Conservation (phyloP, 164 flowering plant genomes). For the Stephania japonica region DNA sequence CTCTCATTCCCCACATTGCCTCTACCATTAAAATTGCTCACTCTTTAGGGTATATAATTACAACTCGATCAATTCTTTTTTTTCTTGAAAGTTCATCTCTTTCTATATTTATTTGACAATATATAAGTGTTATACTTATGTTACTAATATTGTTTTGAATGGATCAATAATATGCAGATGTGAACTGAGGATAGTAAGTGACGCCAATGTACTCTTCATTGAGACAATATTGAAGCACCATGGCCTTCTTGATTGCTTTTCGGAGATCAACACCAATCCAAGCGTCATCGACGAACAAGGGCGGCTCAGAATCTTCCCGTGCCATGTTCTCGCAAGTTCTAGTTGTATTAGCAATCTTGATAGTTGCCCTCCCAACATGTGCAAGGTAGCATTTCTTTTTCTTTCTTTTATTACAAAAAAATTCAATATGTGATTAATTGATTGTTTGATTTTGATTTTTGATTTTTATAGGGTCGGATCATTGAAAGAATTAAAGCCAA, state of each 20-base stretch:
- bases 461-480: conserved; percentile 46
- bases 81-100: no score
- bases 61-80: no score
- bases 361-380: conserved; percentile 67
- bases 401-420: no score
- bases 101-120: not conserved
- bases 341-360: conserved; percentile 45
- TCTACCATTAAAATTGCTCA: conserved; percentile 52
- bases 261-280: conserved; percentile 66
- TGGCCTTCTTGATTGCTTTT: conserved; percentile 53
- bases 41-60: conserved; percentile 46
- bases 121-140: not conserved
- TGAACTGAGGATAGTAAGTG: conserved; percentile 74
- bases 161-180: conserved; percentile 35
- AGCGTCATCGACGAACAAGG: conserved; percentile 45
- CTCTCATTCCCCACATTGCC: conserved; percentile 40
- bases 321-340: conserved; percentile 31
- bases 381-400: conserved; percentile 49
- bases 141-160: not conserved
- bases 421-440: not conserved
- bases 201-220: conserved; percentile 70
- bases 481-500: conserved; percentile 43
- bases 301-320: conserved; percentile 59
- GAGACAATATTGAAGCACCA: no score
- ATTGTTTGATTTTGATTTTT: no score